These are phyloP conservation scores for Cyberlindnera lachancei DNA, from an alignment of 805 yeast genomes.

Conservation along the genomic window DNA sequence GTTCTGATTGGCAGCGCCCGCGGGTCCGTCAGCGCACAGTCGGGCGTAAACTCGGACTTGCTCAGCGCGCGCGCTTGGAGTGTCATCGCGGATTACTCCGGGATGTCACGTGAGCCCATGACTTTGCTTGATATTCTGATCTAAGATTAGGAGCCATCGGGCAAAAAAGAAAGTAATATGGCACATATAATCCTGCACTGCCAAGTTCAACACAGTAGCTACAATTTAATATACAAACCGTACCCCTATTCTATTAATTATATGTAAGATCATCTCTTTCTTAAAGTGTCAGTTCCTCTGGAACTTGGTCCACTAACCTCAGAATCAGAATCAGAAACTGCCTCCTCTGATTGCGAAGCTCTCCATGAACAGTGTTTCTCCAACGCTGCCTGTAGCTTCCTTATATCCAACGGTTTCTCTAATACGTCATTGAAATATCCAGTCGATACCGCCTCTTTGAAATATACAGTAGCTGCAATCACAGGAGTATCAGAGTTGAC, in stretches of 20 bases:
- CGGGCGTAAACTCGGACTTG: not conserved
- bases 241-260: not conserved
- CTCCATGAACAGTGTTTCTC: slow-evolving; percentile 23
- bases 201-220: no score
- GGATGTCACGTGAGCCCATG: no score
- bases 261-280: not conserved
- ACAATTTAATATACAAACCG: no score
- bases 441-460: slow-evolving; percentile 50
- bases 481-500: slow-evolving; percentile 74
- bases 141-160: no score
- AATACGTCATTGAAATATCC: slow-evolving; percentile 55
- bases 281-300: not conserved
- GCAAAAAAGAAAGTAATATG: no score
- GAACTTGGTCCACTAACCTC: no score
- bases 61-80: no score
- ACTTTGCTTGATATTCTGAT: no score
- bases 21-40: not conserved
- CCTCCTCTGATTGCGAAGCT: slow-evolving; percentile 18
- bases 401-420: slow-evolving; percentile 53
- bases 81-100: no score
- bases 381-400: slow-evolving; percentile 13
- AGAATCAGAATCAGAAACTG: slow-evolving; percentile 23
- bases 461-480: slow-evolving; percentile 65
- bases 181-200: no score
- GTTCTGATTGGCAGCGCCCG: slow-evolving; percentile 1